Conservation (phyloP, 768 basidiomycete species). For the Lentinula boryana region DNA sequence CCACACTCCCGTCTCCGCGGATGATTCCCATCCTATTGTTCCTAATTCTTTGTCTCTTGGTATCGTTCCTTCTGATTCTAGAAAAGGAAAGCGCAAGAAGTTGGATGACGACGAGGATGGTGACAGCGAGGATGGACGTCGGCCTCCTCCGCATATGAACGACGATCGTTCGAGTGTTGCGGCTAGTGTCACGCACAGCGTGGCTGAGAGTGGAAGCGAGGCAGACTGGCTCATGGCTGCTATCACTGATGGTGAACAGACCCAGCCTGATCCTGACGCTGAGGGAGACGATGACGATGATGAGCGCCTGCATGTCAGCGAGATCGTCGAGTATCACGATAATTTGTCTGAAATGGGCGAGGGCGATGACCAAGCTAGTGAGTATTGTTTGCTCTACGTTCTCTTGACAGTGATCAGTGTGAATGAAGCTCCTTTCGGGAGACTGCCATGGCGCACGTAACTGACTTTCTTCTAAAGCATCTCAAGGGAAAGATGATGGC, state of each 20-base stretch:
- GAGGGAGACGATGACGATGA: slow-evolving; percentile 42
- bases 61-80: slow-evolving; percentile 46
- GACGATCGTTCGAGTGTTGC: slow-evolving; percentile 55
- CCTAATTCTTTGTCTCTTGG: slow-evolving; percentile 47
- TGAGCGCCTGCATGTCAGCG: slow-evolving; percentile 36
- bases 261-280: slow-evolving; percentile 26
- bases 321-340: slow-evolving; percentile 20
- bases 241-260: slow-evolving; percentile 64
- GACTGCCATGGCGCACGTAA: slow-evolving; percentile 46
- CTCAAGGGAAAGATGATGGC: slow-evolving; percentile 41
- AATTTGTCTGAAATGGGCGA: slow-evolving; percentile 27
- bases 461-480: slow-evolving; percentile 44
- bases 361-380: slow-evolving; percentile 39
- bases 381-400: slow-evolving; percentile 34
- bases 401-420: slow-evolving; percentile 31
- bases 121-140: slow-evolving; percentile 68
- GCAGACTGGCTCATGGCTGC: slow-evolving; percentile 89
- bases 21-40: slow-evolving; percentile 73
- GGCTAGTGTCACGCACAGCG: slow-evolving; percentile 57
- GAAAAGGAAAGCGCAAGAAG: slow-evolving; percentile 86
- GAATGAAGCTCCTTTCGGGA: slow-evolving; percentile 39
- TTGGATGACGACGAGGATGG: slow-evolving; percentile 80
- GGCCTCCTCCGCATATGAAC: slow-evolving; percentile 50
- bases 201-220: slow-evolving; percentile 71
- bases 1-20: slow-evolving; percentile 81